Conservation (phyloP, 1,284 basidiomycete genomes). For the Boletus semigastroideus region DNA sequence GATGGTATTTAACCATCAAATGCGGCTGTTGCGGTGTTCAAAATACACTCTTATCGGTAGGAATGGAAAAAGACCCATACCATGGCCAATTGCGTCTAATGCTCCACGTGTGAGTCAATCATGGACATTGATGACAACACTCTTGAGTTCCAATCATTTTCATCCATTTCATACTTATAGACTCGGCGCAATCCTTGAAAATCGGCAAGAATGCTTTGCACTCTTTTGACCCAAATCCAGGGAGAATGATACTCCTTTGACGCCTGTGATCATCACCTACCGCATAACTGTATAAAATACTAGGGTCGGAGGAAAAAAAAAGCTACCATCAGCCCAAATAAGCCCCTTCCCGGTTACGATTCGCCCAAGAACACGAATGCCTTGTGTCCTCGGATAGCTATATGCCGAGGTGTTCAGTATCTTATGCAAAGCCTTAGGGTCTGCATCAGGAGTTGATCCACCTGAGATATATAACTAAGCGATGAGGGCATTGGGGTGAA, state of each 20-base stretch:
- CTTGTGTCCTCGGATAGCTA: constrained; percentile 36
- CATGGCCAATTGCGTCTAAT: constrained; percentile 45
- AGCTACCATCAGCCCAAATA: constrained; percentile 41
- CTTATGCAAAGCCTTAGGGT: constrained; percentile 44
- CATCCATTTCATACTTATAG: constrained; percentile 41
- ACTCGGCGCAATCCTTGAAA: constrained; percentile 32
- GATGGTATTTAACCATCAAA: constrained; percentile 40
- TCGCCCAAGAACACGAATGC: constrained; percentile 29
- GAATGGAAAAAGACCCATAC: constrained; percentile 26
- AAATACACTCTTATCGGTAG: not conserved
- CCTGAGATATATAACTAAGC: constrained; percentile 8
- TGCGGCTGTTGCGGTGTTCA: constrained; percentile 30
- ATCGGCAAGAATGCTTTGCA: constrained; percentile 29
- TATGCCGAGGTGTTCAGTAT: constrained; percentile 37
- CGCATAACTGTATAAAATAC: not conserved
- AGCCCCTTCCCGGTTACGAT: constrained; percentile 38
- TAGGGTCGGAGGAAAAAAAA: not conserved
- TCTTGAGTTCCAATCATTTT: constrained; percentile 37
- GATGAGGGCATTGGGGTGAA: not conserved
- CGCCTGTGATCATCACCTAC: constrained; percentile 47
- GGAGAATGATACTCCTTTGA: constrained; percentile 36
- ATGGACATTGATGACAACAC: constrained; percentile 41
- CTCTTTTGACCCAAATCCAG: constrained; percentile 41
- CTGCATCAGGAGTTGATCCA: constrained; percentile 30
- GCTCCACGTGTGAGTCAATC: constrained; percentile 41